Base-by-base conservation (phyloP, 2,329 filamentous ascomycete species). In the Pseudogymnoascus sp. region DNA sequence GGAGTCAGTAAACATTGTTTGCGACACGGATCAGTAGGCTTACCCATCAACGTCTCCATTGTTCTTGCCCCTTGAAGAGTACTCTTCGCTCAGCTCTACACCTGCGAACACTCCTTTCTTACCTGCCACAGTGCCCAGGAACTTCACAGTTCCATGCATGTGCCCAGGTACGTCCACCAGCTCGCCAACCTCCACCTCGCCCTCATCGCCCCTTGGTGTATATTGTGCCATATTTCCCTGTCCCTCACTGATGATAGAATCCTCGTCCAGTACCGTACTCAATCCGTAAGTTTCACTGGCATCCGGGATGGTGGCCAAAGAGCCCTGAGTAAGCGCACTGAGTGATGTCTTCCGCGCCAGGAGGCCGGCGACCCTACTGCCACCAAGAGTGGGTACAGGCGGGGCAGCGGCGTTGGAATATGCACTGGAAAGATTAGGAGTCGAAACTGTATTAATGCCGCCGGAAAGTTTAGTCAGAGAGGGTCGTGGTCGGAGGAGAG, bases 31-130 rank as follows among this genome's bases (percentile, higher is more conserved):
- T 65, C 65, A 25, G 67, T 68, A 68, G 67, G 72, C 85, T 76
- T 82, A 93, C 90, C 93, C 95, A 69, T 97, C 93, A 62, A 97
- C 95, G 75, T 96, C 93, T 67, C 95, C 95, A 71, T 85, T 96
- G 73, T 99, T 99, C 81, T 99, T 99, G 36, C 95, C 95, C 73
- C 89, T 85, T 61, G 82, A 76, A 36, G 92, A 90, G 78, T 89
- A 96, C 69, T 96, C 90, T 62, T 84, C 80, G 70, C 88, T 86
- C 67, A 99, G 81, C 76, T 99, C 95, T 37, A 99, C 90, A 53
- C 95, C 95, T 34, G 91, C 92, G 79, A 99, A 99, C 18, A 85
- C 84, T 60, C 95, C 95, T 69, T 89, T 91, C 79, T 96, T 97
- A 67, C 93, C 93, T 69, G 87, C 85, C 42, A 99, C 93, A 40